Conservation (phyloP, 495 filamentous ascomycete genomes). For the Trichoderma erinaceum region DNA sequence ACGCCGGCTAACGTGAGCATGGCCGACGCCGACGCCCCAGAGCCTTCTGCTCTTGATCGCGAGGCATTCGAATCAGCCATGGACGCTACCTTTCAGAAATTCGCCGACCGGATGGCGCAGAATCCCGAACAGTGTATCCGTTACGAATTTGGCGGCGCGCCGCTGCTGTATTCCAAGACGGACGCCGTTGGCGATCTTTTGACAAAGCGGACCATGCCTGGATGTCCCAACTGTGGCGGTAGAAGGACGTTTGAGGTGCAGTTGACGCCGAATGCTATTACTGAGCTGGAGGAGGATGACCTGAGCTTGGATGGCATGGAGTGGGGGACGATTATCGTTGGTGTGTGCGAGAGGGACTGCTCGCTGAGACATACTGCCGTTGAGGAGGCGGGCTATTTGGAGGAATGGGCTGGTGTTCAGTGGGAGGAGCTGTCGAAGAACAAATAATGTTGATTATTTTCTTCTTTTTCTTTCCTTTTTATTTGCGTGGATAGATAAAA, state of each 20-base stretch:
- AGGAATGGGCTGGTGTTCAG: slow-evolving; percentile 96
- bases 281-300: slow-evolving; percentile 76
- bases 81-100: slow-evolving; percentile 85
- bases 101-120: slow-evolving; percentile 79
- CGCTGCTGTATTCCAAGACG: slow-evolving; percentile 71
- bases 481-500: background rate
- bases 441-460: slow-evolving; percentile 5
- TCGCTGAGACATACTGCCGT: slow-evolving; percentile 24
- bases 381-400: slow-evolving; percentile 52
- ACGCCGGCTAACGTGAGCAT: slow-evolving; percentile 47
- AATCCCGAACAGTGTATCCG: slow-evolving; percentile 93
- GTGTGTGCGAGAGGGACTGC: slow-evolving; percentile 56
- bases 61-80: slow-evolving; percentile 76
- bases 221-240: slow-evolving; percentile 69
- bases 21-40: slow-evolving; percentile 50
- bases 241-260: slow-evolving; percentile 77
- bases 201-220: slow-evolving; percentile 50
- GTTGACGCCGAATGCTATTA: slow-evolving; percentile 84
- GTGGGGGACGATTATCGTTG: slow-evolving; percentile 94
- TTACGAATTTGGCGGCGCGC: slow-evolving; percentile 78
- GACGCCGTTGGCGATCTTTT: slow-evolving; percentile 69
- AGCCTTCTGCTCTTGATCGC: slow-evolving; percentile 62
- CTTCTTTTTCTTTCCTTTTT: background rate
- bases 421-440: slow-evolving; percentile 69
- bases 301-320: slow-evolving; percentile 87